phyloP scores from a whole-genome alignment of 495 filamentous ascomycete genomes.

The Tetracladium setigerum region DNA sequence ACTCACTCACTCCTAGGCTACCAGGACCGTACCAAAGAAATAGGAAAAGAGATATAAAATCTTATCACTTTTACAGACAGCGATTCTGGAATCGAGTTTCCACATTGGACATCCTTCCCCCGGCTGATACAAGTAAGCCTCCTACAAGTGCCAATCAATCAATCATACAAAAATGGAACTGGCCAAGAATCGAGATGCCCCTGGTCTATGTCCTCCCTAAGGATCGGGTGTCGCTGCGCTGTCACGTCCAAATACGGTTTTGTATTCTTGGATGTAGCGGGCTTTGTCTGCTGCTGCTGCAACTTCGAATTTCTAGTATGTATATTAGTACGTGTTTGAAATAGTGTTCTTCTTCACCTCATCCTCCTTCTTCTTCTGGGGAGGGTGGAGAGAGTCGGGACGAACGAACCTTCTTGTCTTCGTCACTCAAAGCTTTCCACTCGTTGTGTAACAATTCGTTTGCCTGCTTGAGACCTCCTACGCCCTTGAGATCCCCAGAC shows the following conservation, averaged over 20 bases:
- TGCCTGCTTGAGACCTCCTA: slow-evolving; percentile 25
- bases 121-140: too few species aligned
- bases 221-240: background rate
- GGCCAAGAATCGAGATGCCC: too few species aligned
- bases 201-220: too few species aligned
- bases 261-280: slow-evolving; percentile 16
- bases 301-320: slow-evolving; percentile 14
- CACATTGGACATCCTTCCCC: too few species aligned
- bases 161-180: too few species aligned
- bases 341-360: background rate
- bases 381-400: background rate
- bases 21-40: too few species aligned
- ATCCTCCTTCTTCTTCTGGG: background rate
- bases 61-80: too few species aligned
- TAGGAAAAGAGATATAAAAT: too few species aligned
- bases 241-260: slow-evolving; percentile 19
- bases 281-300: background rate
- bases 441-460: slow-evolving; percentile 31
- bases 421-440: slow-evolving; percentile 42
- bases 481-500: slow-evolving; percentile 42
- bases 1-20: too few species aligned
- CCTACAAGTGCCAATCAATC: too few species aligned
- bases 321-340: background rate
- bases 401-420: slow-evolving; percentile 49
- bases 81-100: too few species aligned